Base-by-base conservation (phyloP, 257 asterid genomes). In the Euphrasia confusa region DNA sequence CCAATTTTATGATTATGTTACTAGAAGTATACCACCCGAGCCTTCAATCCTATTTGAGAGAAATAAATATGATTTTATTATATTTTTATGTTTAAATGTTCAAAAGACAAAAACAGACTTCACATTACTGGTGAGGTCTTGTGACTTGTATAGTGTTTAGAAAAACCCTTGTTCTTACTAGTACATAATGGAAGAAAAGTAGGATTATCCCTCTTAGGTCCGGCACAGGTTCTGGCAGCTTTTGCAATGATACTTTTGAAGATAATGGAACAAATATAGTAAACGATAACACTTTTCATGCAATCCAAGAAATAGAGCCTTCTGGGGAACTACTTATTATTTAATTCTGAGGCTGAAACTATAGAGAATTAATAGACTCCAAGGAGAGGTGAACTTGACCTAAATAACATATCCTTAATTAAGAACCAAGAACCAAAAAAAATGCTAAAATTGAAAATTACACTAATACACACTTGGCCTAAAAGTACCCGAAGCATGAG, bases 61-160 rank as follows among this genome's bases (percentile, higher is more conserved):
- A 26, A 49, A 49, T 15, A n/a, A 40, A 14, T 49, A 42, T 35
- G 6, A 44, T 21, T 39, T 55, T 26, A 14, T 15, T 53, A 39
- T 35, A 37, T 40, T 63, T 57, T 58, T 58, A 18, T 4, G 18
- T 72, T 67, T 48, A 39, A n/a, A n/a, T n/a, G n/a, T n/a, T n/a
- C n/a, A n/a, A n/a, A n/a, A n/a, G n/a, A n/a, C n/a, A 48, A 30
- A 28, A 57, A 26, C 64, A 15, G 44, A 40, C 54, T 58, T 15
- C 9, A 18, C 32, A 35, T 47, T 58, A 33, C 30, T 57, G 39
- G 24, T 37, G 24, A 10, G 39, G 18, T 44, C n/a, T n/a, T n/a
- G n/a, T n/a, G n/a, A n/a, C 60, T 21, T 62, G 21, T 27, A 54
- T 24, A 40, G 50, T 69, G 45, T 58, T 26, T 58, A 15, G 66